Conservation (phyloP, 495 filamentous ascomycete genomes). For the Xanthoparmelia taractica region DNA sequence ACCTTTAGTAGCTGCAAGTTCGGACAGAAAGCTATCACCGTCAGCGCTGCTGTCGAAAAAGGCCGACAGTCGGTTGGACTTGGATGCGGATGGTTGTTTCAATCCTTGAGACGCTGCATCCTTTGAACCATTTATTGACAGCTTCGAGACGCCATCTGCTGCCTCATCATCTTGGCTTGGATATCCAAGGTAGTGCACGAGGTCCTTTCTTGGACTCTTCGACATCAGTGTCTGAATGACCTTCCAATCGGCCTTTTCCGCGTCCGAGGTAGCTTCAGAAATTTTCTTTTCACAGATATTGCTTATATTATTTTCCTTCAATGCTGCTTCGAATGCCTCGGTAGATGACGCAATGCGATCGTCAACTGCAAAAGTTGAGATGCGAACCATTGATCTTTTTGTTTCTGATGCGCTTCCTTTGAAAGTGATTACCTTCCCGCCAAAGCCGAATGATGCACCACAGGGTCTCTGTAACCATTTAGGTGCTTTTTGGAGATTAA, state of each 20-base stretch:
- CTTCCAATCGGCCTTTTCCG: constrained; percentile 92
- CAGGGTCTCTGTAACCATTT: constrained; percentile 84
- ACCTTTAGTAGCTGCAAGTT: constrained; percentile 67
- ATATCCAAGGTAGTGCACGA: constrained; percentile 85
- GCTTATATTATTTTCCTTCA: constrained; percentile 67
- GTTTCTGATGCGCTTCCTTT: constrained; percentile 46
- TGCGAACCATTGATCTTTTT: constrained; percentile 60
- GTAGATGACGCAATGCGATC: constrained; percentile 75
- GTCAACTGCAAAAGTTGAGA: constrained; percentile 84
- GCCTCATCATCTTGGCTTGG: constrained; percentile 49
- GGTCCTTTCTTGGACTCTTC: constrained; percentile 66
- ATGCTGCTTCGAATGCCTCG: constrained; percentile 74
- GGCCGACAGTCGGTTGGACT: constrained; percentile 61
- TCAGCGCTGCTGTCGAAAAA: constrained; percentile 75
- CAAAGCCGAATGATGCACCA: constrained; percentile 90
- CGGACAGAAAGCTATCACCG: constrained; percentile 72
- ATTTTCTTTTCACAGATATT: constrained; percentile 77
- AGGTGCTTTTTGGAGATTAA: constrained; percentile 77
- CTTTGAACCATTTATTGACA: constrained; percentile 45
- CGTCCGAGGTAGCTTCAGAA: constrained; percentile 63
- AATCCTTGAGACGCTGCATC: constrained; percentile 37
- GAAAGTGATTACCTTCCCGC: constrained; percentile 83
- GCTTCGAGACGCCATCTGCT: constrained; percentile 41
- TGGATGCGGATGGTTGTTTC: constrained; percentile 38
- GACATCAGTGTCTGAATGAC: constrained; percentile 85